Evolutionary conservation across 495 filamentous ascomycete species (phyloP), one percentile per base, ranked within the genome.

Genomic region (Haplographium delicatum): DNA sequence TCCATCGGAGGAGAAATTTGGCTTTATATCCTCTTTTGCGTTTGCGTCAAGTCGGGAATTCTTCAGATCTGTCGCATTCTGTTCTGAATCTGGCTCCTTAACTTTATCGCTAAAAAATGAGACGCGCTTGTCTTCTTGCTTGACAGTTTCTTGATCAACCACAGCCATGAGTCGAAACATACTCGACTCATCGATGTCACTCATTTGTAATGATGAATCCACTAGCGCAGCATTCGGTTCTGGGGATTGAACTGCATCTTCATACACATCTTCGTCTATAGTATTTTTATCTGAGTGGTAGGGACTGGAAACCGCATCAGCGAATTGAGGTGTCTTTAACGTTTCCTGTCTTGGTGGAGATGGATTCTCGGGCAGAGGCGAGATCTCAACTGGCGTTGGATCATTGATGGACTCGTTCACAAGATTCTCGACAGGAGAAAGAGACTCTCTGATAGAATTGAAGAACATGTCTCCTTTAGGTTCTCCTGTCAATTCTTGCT

Each of bases 251-350:
- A 53, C 24, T 2, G 57, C 60, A 48, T 60, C 57, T 33, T 63
- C 57, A 47, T 56, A 60, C 7, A 54, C 15, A 11, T 60, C 52
- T 13, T 46, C 47, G 28, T 53, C 47, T 4, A 22, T 23, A 18
- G 37, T 46, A n/a, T 35, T 13, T 11, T 51, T 49, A 23, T 54
- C 39, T 13, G 58, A 61, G 25, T 47, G 56, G 5, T 26, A 10
- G 22, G 69, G 74, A 28, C 69, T 75, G 25, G 60, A 66, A 11
- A 60, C 61, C 18, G 73, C 76, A 49, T 78, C 76, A 9, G 74
- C 65, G 50, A 70, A 78, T 9, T 61, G 60, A 18, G 44, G 50
- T n/a, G 50, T 40, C n/a, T 18, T 45, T 18, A 40, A 41, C 4
- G 27, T 34, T 44, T 48, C 44, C 15, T 44, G 25, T n/a, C 5